phyloP scores from a whole-genome alignment of 805 yeast species.

The Saturnispora sanitii region DNA sequence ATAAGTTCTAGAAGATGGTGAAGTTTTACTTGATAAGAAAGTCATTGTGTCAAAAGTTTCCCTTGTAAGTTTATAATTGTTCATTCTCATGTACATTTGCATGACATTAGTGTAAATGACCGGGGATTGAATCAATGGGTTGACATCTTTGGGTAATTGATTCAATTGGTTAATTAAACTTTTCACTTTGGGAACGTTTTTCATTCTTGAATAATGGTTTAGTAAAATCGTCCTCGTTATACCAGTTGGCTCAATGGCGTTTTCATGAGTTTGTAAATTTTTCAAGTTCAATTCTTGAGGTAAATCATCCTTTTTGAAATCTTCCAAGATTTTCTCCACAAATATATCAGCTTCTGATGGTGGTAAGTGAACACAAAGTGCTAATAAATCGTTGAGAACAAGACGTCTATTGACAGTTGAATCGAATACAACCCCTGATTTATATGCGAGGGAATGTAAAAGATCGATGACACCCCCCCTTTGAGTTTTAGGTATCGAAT shows the following conservation, averaged over 20 bases:
- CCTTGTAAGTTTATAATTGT: constrained; percentile 50
- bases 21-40: constrained; percentile 53
- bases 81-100: constrained; percentile 47
- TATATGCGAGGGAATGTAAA: constrained; percentile 29
- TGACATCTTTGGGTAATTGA: constrained; percentile 8
- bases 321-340: constrained; percentile 28
- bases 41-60: constrained; percentile 79
- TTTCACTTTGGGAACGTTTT: constrained; percentile 32
- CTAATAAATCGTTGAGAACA: constrained; percentile 31
- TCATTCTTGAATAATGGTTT: constrained; percentile 33
- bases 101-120: constrained; percentile 46
- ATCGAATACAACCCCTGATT: constrained; percentile 9
- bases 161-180: constrained; percentile 27
- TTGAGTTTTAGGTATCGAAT: constrained; percentile 32
- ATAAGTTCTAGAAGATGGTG: constrained; percentile 62
- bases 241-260: constrained; percentile 24
- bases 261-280: background rate
- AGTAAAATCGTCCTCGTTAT: constrained; percentile 37
- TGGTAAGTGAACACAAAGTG: constrained; percentile 18
- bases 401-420: constrained; percentile 21
- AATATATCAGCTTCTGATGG: constrained; percentile 15
- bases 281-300: background rate
- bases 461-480: constrained; percentile 27
- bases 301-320: constrained; percentile 15
- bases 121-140: constrained; percentile 15